Evolutionary conservation across 495 filamentous ascomycete genomes (phyloP).

Genomic region (Talaromyces wortmannii): DNA sequence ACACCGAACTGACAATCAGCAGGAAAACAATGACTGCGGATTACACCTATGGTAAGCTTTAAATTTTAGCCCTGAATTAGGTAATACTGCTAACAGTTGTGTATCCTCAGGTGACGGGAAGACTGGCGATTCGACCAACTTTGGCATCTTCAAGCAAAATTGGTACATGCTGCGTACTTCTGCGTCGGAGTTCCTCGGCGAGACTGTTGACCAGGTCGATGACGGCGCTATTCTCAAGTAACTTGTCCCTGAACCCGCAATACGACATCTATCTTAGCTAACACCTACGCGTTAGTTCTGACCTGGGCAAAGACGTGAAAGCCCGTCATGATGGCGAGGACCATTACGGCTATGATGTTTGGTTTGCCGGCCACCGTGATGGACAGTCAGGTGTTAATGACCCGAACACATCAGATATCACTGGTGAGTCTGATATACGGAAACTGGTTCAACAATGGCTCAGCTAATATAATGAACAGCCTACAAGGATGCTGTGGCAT

Average conservation of each 20-base stretch:
- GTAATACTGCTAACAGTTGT: not conserved
- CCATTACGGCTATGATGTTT: conserved; percentile 16
- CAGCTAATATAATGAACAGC: conserved; percentile 4
- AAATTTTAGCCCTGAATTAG: not conserved
- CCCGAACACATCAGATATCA: conserved; percentile 16
- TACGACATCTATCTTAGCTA: not conserved
- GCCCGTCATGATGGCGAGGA: conserved; percentile 20
- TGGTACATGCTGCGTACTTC: conserved; percentile 29
- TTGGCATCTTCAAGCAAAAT: conserved; percentile 32
- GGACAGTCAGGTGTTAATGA: conserved; percentile 14
- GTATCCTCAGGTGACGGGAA: conserved; percentile 18
- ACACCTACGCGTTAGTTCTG: conserved; percentile 6
- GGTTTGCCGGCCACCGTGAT: conserved; percentile 22
- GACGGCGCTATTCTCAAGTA: conserved; percentile 21
- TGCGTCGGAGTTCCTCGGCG: conserved; percentile 16
- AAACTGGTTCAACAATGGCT: not conserved
- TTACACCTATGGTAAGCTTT: conserved; percentile 23
- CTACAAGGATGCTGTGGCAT: conserved; percentile 16
- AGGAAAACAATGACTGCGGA: conserved; percentile 26
- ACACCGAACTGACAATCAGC: not conserved
- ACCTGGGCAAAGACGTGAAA: conserved; percentile 16
- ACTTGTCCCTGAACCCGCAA: not conserved
- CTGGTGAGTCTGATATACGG: conserved; percentile 7
- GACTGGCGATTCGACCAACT: conserved; percentile 21
- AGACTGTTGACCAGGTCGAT: conserved; percentile 9